phyloP scores from a whole-genome alignment of 495 filamentous ascomycete species.

The Neurospora sp. region DNA sequence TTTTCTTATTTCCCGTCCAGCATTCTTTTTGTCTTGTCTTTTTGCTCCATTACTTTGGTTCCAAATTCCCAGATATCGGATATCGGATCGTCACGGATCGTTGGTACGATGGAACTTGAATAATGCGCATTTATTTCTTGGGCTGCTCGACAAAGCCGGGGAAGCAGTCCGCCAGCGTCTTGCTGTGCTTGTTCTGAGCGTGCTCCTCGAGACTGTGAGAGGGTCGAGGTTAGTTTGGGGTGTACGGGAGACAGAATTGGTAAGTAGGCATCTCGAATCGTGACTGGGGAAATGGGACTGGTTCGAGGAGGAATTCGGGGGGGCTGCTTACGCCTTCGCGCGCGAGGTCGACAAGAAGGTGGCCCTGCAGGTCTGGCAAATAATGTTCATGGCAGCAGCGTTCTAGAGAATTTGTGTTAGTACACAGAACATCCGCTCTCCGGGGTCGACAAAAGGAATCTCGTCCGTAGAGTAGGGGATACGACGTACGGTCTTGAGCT shows the following conservation, averaged over 20 bases:
- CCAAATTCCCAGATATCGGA: neutral
- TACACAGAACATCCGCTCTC: neutral
- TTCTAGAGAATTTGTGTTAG: conserved; percentile 26
- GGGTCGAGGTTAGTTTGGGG: neutral
- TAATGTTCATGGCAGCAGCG: conserved; percentile 43
- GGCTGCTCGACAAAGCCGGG: conserved; percentile 25
- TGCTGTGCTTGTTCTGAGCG: conserved; percentile 46
- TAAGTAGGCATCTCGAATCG: neutral
- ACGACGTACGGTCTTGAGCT: conserved; percentile 41
- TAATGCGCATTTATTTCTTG: neutral
- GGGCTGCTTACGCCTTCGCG: conserved; percentile 34
- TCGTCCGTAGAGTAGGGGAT: neutral
- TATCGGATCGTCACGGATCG: neutral
- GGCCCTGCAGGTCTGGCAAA: conserved; percentile 45
- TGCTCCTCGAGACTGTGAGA: conserved; percentile 37
- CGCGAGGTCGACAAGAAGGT: conserved; percentile 49
- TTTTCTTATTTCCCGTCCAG: neutral
- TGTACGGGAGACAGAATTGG: neutral
- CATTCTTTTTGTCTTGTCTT: neutral
- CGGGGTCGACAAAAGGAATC: neutral
- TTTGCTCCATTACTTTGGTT: neutral
- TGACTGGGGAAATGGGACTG: neutral
- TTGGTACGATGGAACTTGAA: neutral
- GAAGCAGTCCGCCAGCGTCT: conserved; percentile 43
- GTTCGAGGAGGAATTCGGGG: neutral